Evolutionary conservation across 768 basidiomycete genomes (phyloP).

Genomic region (Candolleomyces efflorescens): DNA sequence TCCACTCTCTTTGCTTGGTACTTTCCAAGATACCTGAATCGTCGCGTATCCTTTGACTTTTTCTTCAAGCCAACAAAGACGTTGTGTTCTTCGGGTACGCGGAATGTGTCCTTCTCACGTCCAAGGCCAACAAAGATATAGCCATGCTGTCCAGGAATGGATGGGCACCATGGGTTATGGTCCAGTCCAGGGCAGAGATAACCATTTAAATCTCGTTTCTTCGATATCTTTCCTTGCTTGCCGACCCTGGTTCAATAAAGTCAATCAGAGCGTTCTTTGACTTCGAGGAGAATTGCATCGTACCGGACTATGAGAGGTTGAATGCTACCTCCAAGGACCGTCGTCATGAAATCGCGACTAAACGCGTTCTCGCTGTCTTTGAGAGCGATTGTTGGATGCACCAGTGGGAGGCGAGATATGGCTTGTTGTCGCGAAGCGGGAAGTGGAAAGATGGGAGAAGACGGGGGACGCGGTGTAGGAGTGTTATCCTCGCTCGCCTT

Average conservation of each 20-base stretch:
- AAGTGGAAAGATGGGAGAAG: slow-evolving; percentile 11
- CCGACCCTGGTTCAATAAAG: slow-evolving; percentile 16
- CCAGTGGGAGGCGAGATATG: slow-evolving; percentile 19
- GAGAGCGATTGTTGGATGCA: slow-evolving; percentile 19
- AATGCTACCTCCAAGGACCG: slow-evolving; percentile 33
- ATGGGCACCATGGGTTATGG: slow-evolving; percentile 53
- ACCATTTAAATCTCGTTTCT: slow-evolving; percentile 27
- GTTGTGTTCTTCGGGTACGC: slow-evolving; percentile 33
- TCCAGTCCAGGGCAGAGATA: slow-evolving; percentile 49
- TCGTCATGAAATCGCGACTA: slow-evolving; percentile 33
- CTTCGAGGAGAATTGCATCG: background rate
- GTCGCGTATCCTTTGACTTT: slow-evolving; percentile 19
- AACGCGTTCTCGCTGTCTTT: slow-evolving; percentile 27
- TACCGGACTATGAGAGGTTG: slow-evolving; percentile 37
- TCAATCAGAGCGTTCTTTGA: background rate
- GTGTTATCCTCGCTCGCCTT: background rate
- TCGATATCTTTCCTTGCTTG: slow-evolving; percentile 26
- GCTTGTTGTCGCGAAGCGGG: slow-evolving; percentile 14
- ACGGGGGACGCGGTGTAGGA: slow-evolving; percentile 4
- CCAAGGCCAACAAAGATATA: slow-evolving; percentile 55
- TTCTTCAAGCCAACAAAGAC: slow-evolving; percentile 42
- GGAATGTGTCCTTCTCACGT: slow-evolving; percentile 39
- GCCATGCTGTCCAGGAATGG: slow-evolving; percentile 43
- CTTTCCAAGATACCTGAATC: slow-evolving; percentile 42
- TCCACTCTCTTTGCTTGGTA: slow-evolving; percentile 41